A percentile compares a stretch with the other conserved stretches of the same genome.
These are phyloP conservation scores for Pyrenopolyporus hunteri DNA, from an alignment of 495 filamentous ascomycete genomes.

Conservation along the genomic window DNA sequence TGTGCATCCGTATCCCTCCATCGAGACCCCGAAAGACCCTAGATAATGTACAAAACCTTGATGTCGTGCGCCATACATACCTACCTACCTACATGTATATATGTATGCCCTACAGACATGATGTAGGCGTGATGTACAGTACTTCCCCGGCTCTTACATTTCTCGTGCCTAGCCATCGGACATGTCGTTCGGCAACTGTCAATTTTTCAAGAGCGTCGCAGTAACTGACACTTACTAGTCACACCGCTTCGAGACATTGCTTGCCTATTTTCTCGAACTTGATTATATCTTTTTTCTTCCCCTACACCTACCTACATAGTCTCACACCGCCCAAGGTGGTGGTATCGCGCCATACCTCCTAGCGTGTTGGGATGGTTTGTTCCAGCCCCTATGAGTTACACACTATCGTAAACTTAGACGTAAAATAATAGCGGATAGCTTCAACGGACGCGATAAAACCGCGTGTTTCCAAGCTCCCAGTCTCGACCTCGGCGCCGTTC, in stretches of 20 bases:
- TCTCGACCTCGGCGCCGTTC: constrained; percentile 17
- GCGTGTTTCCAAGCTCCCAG: constrained; percentile 10
- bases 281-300: constrained; percentile 1
- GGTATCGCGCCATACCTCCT: constrained; percentile 6
- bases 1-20: constrained; percentile 27
- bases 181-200: constrained; percentile 26
- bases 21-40: constrained; percentile 10
- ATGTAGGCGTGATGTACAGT: constrained; percentile 16
- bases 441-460: constrained; percentile 4
- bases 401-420: constrained; percentile 12
- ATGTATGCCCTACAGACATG: constrained; percentile 6
- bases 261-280: constrained; percentile 7
- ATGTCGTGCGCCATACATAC: neutral
- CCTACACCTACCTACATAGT: neutral
- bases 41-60: constrained; percentile 30
- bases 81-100: neutral
- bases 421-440: constrained; percentile 11
- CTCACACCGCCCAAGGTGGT: constrained; percentile 27
- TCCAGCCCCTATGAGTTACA: constrained; percentile 4
- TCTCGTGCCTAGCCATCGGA: constrained; percentile 10
- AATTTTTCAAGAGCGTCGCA: constrained; percentile 4
- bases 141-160: constrained; percentile 15
- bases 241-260: constrained; percentile 34
- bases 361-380: constrained; percentile 8
- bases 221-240: constrained; percentile 7